Percentiles rank a stretch among this genome's conserved stretches.
Evolutionary conservation across 2,329 filamentous ascomycete genomes (phyloP).

Genomic region (Salinomyces thailandicus): DNA sequence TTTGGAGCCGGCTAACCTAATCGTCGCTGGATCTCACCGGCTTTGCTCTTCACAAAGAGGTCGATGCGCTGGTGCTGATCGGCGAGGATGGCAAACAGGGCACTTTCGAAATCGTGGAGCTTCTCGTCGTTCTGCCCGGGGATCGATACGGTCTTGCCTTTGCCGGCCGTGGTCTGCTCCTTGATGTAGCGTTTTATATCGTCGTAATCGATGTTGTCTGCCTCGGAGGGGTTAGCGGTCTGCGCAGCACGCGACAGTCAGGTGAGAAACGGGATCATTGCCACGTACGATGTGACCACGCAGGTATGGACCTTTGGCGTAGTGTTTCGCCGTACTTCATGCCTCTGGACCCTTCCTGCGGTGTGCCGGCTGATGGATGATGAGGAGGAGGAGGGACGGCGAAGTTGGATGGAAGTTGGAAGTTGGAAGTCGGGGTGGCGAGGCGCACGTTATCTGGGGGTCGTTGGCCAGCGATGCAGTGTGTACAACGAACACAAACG

Average conservation of each 20-base stretch:
- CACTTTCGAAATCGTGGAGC: slow-evolving; percentile 47
- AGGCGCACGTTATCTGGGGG: too few relatives aligned
- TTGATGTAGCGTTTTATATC: slow-evolving; percentile 79
- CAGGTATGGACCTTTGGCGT: slow-evolving; percentile 64
- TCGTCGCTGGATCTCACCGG: slow-evolving; percentile 62
- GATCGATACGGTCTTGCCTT: slow-evolving; percentile 61
- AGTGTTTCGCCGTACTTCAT: slow-evolving; percentile 75
- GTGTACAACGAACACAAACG: too few relatives aligned
- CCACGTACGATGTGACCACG: slow-evolving; percentile 63
- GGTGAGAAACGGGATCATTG: neutral
- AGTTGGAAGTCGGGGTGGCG: too few relatives aligned
- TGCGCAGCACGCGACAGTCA: neutral
- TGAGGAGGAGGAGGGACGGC: neutral
- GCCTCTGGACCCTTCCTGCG: neutral
- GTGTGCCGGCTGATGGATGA: neutral
- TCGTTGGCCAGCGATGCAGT: neutral
- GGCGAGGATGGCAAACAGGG: slow-evolving; percentile 60
- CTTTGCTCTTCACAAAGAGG: slow-evolving; percentile 70
- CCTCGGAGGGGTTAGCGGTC: slow-evolving; percentile 4
- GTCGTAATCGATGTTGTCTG: slow-evolving; percentile 84
- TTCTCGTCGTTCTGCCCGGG: slow-evolving; percentile 50
- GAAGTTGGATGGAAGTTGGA: too few relatives aligned
- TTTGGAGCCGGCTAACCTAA: slow-evolving; percentile 54
- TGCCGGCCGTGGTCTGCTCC: slow-evolving; percentile 60
- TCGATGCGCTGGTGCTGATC: slow-evolving; percentile 67